These are phyloP conservation scores for Acanthamoeba royreba DNA, from an alignment of 208 protist genomes.

Conservation along the genomic window DNA sequence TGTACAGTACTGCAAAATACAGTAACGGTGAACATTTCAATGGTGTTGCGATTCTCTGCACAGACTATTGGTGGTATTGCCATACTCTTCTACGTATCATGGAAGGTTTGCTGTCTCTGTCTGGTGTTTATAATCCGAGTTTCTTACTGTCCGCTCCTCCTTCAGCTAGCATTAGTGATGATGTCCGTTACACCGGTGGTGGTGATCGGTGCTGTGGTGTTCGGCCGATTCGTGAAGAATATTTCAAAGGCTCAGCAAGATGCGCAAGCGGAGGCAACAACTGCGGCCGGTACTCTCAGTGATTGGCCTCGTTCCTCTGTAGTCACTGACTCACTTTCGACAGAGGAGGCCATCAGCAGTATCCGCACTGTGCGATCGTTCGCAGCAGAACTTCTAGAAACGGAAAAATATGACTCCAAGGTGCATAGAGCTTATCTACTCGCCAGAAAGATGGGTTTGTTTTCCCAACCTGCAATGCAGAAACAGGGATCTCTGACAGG, in stretches of 20 bases:
- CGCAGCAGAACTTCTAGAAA: slow-evolving; percentile 48
- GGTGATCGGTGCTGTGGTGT: slow-evolving; percentile 60
- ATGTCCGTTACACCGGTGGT: slow-evolving; percentile 64
- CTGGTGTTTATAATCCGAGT: no score
- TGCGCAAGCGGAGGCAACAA: slow-evolving; percentile 51
- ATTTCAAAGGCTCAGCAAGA: slow-evolving; percentile 70
- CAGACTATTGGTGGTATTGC: slow-evolving; percentile 55
- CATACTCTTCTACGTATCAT: slow-evolving; percentile 69
- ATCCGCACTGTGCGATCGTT: slow-evolving; percentile 77
- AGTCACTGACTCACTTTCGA: not conserved
- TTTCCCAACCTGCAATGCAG: no score
- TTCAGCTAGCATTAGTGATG: slow-evolving; percentile 70
- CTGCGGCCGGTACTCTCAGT: not conserved
- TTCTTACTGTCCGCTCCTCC: not conserved
- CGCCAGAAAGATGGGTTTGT: slow-evolving; percentile 36
- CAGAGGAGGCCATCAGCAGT: slow-evolving; percentile 61
- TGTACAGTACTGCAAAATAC: slow-evolving; percentile 69
- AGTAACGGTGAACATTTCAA: slow-evolving; percentile 71
- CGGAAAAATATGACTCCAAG: slow-evolving; percentile 12
- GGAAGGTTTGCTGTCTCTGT: slow-evolving; percentile 54
- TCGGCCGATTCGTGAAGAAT: slow-evolving; percentile 64
- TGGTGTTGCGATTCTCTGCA: slow-evolving; percentile 54
- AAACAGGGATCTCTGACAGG: not conserved
- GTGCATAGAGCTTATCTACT: slow-evolving; percentile 50
- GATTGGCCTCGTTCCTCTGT: no score